Evolutionary conservation across 352 stramenopile species (phyloP).

Genomic region (Halophytophthora batemanensis): DNA sequence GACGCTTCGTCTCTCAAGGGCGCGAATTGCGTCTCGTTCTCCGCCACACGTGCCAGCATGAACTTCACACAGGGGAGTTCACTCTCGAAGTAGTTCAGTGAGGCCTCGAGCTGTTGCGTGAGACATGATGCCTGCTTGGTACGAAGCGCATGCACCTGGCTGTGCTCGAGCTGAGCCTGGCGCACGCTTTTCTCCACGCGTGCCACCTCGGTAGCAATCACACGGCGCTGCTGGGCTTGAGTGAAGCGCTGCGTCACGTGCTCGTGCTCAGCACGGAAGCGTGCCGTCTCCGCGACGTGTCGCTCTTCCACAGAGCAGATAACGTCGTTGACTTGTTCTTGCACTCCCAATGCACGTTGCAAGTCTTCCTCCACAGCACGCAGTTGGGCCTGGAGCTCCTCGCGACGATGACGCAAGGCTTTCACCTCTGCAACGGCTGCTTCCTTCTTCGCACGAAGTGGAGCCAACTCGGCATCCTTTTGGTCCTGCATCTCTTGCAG

Average conservation of each 20-base stretch:
- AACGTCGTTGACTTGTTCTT: slow-evolving; percentile 43
- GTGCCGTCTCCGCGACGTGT: slow-evolving; percentile 39
- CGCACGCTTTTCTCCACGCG: slow-evolving; percentile 36
- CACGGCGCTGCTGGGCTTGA: slow-evolving; percentile 30
- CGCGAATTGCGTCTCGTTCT: slow-evolving; percentile 38
- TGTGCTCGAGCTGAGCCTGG: slow-evolving; percentile 31
- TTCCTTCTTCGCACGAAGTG: slow-evolving; percentile 30
- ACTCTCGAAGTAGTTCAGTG: slow-evolving; percentile 70
- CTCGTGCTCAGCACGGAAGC: slow-evolving; percentile 49
- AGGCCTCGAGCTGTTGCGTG: slow-evolving; percentile 61
- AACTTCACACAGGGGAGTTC: slow-evolving; percentile 79
- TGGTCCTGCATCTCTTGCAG: slow-evolving; percentile 37
- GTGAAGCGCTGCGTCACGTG: slow-evolving; percentile 37
- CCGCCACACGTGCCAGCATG: slow-evolving; percentile 60
- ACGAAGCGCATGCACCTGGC: slow-evolving; percentile 36
- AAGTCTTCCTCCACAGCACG: slow-evolving; percentile 47
- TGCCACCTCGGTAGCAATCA: slow-evolving; percentile 35
- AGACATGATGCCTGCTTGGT: slow-evolving; percentile 48
- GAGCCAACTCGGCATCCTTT: slow-evolving; percentile 31
- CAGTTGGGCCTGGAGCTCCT: slow-evolving; percentile 56
- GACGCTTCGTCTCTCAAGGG: slow-evolving; percentile 41
- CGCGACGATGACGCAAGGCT: slow-evolving; percentile 38
- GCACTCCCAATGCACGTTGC: slow-evolving; percentile 27
- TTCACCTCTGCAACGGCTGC: slow-evolving; percentile 13
- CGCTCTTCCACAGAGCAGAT: slow-evolving; percentile 44